These are phyloP conservation scores for Rhodotorula sp. DNA, from an alignment of 1,284 basidiomycete genomes.

Conservation along the genomic window DNA sequence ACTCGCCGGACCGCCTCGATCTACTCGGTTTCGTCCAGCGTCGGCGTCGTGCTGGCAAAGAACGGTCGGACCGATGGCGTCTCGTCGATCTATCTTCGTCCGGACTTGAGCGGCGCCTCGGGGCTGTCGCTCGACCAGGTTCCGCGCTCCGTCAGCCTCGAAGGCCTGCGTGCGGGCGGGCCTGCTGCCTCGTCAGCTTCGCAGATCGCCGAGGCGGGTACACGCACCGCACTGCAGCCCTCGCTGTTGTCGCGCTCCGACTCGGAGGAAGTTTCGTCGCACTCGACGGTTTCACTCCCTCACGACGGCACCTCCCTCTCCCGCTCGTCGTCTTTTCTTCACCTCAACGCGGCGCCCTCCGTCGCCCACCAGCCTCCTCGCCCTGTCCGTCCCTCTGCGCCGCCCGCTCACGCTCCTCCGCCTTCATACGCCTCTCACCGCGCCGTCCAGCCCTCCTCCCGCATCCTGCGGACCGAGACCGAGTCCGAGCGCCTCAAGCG, in stretches of 20 bases:
- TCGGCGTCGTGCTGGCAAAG: neutral
- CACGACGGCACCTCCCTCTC: too few species aligned
- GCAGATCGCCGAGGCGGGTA: too few species aligned
- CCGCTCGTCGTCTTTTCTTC: neutral
- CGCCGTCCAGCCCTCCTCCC: too few species aligned
- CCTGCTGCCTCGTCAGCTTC: too few species aligned
- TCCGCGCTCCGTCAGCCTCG: neutral
- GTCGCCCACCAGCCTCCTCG: neutral
- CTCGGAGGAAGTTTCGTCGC: too few species aligned
- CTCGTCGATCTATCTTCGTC: neutral
- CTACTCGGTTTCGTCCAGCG: constrained; percentile 1
- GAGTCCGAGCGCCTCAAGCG: constrained; percentile 12
- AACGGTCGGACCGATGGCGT: neutral
- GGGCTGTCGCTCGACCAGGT: constrained; percentile 8
- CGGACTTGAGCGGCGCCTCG: constrained; percentile 5
- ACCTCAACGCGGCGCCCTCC: neutral
- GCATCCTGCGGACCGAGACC: constrained; percentile 3
- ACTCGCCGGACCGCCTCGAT: constrained; percentile 7
- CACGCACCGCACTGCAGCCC: too few species aligned
- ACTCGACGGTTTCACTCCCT: too few species aligned
- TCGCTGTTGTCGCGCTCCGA: too few species aligned
- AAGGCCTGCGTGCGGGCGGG: too few species aligned
- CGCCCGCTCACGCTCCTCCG: neutral
- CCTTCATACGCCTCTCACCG: neutral
- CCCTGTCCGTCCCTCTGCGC: neutral